Evolutionary conservation across 2,329 filamentous ascomycete species (phyloP).

Genomic region (Boeremia exigua): DNA sequence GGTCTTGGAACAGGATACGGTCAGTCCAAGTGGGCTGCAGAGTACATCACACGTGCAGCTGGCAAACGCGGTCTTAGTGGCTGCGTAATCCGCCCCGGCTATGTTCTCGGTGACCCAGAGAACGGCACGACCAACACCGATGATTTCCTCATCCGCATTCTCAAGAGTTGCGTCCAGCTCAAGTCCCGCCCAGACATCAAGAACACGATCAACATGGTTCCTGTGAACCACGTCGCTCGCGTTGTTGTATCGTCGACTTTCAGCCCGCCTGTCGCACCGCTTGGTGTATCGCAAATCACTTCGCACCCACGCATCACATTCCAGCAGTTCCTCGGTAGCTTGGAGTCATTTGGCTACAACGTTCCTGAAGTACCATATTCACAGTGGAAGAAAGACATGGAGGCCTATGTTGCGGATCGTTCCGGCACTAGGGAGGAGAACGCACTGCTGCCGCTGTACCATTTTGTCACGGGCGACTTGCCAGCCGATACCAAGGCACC

Average conservation of each 20-base stretch:
- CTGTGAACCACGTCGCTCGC: constrained; percentile 82
- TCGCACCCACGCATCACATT: constrained; percentile 78
- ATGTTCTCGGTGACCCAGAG: constrained; percentile 76
- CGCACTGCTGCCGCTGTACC: constrained; percentile 73
- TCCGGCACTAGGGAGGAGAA: constrained; percentile 69
- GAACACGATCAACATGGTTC: constrained; percentile 90
- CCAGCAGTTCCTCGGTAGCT: constrained; percentile 74
- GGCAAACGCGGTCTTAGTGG: constrained; percentile 77
- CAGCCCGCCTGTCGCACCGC: constrained; percentile 61
- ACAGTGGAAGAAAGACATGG: constrained; percentile 71
- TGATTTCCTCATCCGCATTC: constrained; percentile 86
- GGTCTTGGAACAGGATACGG: constrained; percentile 89
- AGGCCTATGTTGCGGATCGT: constrained; percentile 67
- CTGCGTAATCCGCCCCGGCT: constrained; percentile 81
- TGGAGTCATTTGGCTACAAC: constrained; percentile 76
- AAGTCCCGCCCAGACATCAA: constrained; percentile 73
- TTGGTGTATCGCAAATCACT: constrained; percentile 78
- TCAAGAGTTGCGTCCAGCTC: constrained; percentile 88
- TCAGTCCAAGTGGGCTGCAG: constrained; percentile 85
- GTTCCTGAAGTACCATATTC: constrained; percentile 71
- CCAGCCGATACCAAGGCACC: constrained; percentile 73
- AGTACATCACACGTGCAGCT: constrained; percentile 77
- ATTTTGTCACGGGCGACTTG: constrained; percentile 74
- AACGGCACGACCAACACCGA: constrained; percentile 78
- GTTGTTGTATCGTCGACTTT: constrained; percentile 78